phyloP scores from a whole-genome alignment of 805 yeast genomes.

The Yarrowia osloensis region DNA sequence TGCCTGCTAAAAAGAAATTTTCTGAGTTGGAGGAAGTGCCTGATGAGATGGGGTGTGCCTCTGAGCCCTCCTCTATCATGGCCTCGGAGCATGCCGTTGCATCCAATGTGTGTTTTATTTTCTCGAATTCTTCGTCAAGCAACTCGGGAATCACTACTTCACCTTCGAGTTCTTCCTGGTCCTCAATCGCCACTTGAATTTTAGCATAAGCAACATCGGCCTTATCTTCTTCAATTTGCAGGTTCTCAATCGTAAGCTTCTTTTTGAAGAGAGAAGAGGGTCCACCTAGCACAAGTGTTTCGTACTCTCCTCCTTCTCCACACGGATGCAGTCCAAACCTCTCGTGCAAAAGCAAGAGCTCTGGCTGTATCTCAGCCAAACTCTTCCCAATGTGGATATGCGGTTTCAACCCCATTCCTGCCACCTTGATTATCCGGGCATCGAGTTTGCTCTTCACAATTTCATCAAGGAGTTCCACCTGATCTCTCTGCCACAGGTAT shows the following conservation, averaged over 20 bases:
- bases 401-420: conserved; percentile 73
- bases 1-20: neutral
- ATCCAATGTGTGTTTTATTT: neutral
- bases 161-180: conserved; percentile 29
- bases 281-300: conserved; percentile 86
- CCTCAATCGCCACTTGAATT: neutral
- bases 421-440: conserved; percentile 88
- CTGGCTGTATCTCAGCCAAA: conserved; percentile 62
- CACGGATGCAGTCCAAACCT: conserved; percentile 86
- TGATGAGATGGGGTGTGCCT: neutral
- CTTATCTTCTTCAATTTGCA: conserved; percentile 32
- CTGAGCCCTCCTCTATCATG: neutral
- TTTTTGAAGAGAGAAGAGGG: conserved; percentile 61
- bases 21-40: neutral
- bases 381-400: conserved; percentile 63
- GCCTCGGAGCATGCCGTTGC: too few species aligned
- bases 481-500: conserved; percentile 89
- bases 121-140: neutral
- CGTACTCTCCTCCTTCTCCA: conserved; percentile 99
- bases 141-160: conserved; percentile 31
- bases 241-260: conserved; percentile 36
- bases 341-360: conserved; percentile 54
- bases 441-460: conserved; percentile 70
- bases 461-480: conserved; percentile 74
- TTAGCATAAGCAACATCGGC: conserved; percentile 32